Evolutionary conservation across 2,329 filamentous ascomycete genomes (phyloP), one percentile per base, ranked within the genome.

Genomic region (Fusarium sp.): DNA sequence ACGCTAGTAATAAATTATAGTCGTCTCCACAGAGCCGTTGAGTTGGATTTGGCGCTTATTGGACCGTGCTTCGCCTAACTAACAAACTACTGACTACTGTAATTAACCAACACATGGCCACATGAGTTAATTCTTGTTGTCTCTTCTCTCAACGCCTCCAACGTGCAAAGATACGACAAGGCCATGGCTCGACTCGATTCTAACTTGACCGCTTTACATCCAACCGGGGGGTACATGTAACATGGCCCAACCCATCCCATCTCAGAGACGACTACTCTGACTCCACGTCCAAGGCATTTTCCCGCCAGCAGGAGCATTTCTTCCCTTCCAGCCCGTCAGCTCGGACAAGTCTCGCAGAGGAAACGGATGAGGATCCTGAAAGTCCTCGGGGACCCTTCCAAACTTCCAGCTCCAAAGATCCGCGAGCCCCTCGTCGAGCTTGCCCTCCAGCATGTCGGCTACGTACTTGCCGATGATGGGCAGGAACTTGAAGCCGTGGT

Each of bases 401-500:
- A 54, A 62, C 14, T 63, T 63, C 66, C 66, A 69, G 17, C 39
- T 65, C 81, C 81, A 83, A 37, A 80, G 56, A 13, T 75, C 60
- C 9, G 53, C 63, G 42, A 80, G 67, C 33, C 78, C 78, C 1
- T 72, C n/a, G 73, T 75, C 65, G 14, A 83, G 71, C 1, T 61
- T 75, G 3, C 77, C 52, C 29, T 68, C 62, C 0, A 68, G 14
- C 4, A 66, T 36, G 6, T 68, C 63, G 15, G 38, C 77, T 51
- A 84, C 74, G 64, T 81, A 81, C 46, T 81, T 79, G 11, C 81
- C 81, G n/a, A 84, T 72, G 13, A 83, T 75, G 32, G 82, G 81
- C 55, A 83, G 73, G 72, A 84, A 83, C 62, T 84, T 84, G 70
- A 77, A 84, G 9, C 71, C 81, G 53, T 84, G 82, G n/a, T 81